Base-by-base conservation (phyloP, 495 filamentous ascomycete species). In the Alectoria sarmentosa region DNA sequence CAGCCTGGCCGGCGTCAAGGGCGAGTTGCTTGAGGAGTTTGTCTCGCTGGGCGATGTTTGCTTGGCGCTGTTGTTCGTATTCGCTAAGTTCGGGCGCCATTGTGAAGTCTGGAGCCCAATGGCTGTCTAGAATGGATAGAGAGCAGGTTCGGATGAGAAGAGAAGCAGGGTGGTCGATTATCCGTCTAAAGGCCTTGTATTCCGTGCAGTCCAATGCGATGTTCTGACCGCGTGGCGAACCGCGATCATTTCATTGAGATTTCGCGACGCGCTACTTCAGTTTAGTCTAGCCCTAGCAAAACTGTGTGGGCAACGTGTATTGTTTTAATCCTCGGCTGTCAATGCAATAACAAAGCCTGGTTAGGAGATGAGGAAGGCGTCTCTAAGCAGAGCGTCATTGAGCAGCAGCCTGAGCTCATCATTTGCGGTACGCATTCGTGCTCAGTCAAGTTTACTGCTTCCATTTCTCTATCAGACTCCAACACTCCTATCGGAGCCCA, bases 391-490 rank as follows among this genome's bases (percentile, higher is more conserved):
- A 32, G 30, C 6, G 26, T 36, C 49, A 38, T 44, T 57, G 49
- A 32, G 21, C 14, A 63, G 7, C 39, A 6, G 10, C 23, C 49
- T 63, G 46, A 32, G 1, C 1, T 28, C 49, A 10, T 9, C 37
- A 41, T 21, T 41, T 17, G 34, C 19, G 23, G 61, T 55, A 32
- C 61, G 26, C 0, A 23, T 14, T 23, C 4, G 48, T 28, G 32
- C 42, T 26, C 41, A 41, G 1, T 38, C 32, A 39, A 64, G 17
- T 39, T 75, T 72, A 15, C 61, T 83, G 9, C 70, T 82, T 17
- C 84, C 87, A 0, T 89, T 91, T 58, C 80, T 92, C 11, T 91
- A 90, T 72, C 84, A 88, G 61, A 90, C 88, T n/a, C 77, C 77
- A 63, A 88, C 86, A 0, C 76, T 89, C 10, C 60, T 73, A 73